Evolutionary conservation across 2,329 filamentous ascomycete species (phyloP), one percentile per base, ranked within the genome.

Genomic region (Septoria linicola): DNA sequence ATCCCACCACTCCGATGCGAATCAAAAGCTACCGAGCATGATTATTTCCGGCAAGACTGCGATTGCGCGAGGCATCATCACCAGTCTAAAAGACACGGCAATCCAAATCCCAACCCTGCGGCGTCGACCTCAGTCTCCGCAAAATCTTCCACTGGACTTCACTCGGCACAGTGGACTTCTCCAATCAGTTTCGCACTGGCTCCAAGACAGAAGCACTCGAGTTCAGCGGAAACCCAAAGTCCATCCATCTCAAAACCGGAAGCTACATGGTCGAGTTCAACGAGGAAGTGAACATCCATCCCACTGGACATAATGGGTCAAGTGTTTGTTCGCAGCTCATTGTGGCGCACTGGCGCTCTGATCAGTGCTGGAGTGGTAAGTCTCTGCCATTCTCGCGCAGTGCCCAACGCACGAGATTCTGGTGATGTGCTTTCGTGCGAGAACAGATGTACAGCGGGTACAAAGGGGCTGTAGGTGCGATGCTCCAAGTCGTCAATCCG

Each of bases 371-470:
- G 73, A 1, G 71, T 74, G 2, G 43, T 47, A 14, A 47, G 42
- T 46, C 8, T 5, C 1, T 27, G 8, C 13, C 3, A 20, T 40
- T n/a, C n/a, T n/a, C n/a, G 21, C 20, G 14, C 14, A 14, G 14
- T 8, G 34, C 7, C 37, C 23, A 14, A 11, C 6, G 6, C 17
- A 16, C 23, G 17, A n/a, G 14, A 13, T 14, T n/a, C 25, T 17
- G 17, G 13, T 36, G 6, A 17, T 35, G 8, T 14, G 17, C 5
- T 3, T 6, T 10, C 0, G 16, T 35, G 32, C n/a, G 13, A 14
- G 14, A n/a, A 46, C n/a, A n/a, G 32, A 63, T 74, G 39, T 73
- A 76, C 55, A 64, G 65, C 17, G 73, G 72, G 2, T 76, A 75
- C 53, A 59, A 70, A 30, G 73, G 73, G 16, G 67, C 67, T 2